Evolutionary conservation across 2,329 filamentous ascomycete genomes (phyloP).

Genomic region (Microsporum audouinii): DNA sequence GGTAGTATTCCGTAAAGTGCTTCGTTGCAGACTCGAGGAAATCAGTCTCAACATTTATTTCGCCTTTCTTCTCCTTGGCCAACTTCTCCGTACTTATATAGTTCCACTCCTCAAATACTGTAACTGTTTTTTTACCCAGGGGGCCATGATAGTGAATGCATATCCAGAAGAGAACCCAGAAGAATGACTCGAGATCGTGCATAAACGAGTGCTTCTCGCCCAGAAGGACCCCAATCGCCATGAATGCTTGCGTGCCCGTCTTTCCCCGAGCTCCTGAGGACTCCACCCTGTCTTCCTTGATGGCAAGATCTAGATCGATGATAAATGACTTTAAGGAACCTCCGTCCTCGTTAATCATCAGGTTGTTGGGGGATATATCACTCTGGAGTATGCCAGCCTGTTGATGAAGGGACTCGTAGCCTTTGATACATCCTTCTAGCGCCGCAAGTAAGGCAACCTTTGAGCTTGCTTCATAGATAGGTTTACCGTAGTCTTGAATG

Average conservation of each 20-base stretch:
- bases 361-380: slow-evolving; percentile 37
- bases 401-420: slow-evolving; percentile 12
- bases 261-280: slow-evolving; percentile 33
- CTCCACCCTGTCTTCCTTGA: slow-evolving; percentile 25
- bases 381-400: slow-evolving; percentile 30
- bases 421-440: slow-evolving; percentile 29
- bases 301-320: slow-evolving; percentile 34
- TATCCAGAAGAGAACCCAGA: slow-evolving; percentile 40
- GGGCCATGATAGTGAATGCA: slow-evolving; percentile 28
- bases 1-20: slow-evolving; percentile 22
- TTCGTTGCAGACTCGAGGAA: too few species aligned
- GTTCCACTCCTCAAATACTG: too few species aligned
- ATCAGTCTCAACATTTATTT: too few species aligned
- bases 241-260: slow-evolving; percentile 38
- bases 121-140: too few species aligned
- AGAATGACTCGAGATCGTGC: slow-evolving; percentile 41
- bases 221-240: slow-evolving; percentile 36
- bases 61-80: too few species aligned
- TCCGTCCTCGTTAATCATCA: slow-evolving; percentile 37
- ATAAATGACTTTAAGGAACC: slow-evolving; percentile 28
- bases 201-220: slow-evolving; percentile 37
- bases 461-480: slow-evolving; percentile 35
- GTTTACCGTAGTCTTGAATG: slow-evolving; percentile 31
- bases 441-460: slow-evolving; percentile 26
- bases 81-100: too few species aligned